Evolutionary conservation across 2,329 filamentous ascomycete species (phyloP).

Genomic region (Aspergillus udagawae): DNA sequence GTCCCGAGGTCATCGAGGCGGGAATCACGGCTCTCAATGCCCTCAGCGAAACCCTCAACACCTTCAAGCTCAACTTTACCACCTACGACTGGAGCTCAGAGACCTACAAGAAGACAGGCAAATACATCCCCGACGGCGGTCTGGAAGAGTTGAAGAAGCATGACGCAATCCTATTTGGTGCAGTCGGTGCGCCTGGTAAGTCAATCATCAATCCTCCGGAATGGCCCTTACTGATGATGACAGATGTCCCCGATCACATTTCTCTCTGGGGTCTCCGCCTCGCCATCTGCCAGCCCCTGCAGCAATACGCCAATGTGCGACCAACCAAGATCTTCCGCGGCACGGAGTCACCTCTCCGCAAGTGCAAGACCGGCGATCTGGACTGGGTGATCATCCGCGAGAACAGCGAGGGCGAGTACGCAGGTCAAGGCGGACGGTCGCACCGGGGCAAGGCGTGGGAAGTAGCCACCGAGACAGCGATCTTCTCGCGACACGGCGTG

Average conservation of each 20-base stretch:
- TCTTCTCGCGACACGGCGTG: constrained; percentile 60
- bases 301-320: constrained; percentile 66
- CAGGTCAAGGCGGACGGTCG: constrained; percentile 60
- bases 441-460: constrained; percentile 59
- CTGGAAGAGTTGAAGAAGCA: constrained; percentile 55
- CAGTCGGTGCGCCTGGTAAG: constrained; percentile 58
- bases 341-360: constrained; percentile 55
- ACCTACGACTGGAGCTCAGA: constrained; percentile 66
- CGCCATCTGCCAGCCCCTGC: constrained; percentile 63
- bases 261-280: constrained; percentile 65
- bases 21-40: constrained; percentile 58
- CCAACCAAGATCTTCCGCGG: constrained; percentile 61
- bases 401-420: constrained; percentile 65
- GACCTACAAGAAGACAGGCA: constrained; percentile 61
- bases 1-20: constrained; percentile 62
- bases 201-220: not conserved
- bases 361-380: constrained; percentile 53
- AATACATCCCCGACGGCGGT: constrained; percentile 61
- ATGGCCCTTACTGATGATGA: not conserved
- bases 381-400: constrained; percentile 66
- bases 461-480: constrained; percentile 57
- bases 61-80: constrained; percentile 59
- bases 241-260: constrained; percentile 63
- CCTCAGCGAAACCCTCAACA: constrained; percentile 41
- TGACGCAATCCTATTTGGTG: constrained; percentile 66